Conservation (phyloP, 2,329 filamentous ascomycete species). For the Neospermospora avenae region DNA sequence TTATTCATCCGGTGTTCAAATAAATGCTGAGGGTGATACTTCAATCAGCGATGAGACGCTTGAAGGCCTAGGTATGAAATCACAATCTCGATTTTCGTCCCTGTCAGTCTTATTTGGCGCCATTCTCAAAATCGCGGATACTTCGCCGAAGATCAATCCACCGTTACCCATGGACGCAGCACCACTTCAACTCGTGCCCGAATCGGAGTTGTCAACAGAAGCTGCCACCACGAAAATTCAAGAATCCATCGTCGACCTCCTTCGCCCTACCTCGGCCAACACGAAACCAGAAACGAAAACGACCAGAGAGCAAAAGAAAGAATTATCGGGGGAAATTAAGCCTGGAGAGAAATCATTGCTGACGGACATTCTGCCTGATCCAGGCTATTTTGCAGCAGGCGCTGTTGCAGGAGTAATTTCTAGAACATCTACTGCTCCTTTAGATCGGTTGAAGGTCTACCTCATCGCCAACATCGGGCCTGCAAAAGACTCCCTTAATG, state of each 20-base stretch:
- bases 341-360: slow-evolving; percentile 30
- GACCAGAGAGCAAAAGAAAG: slow-evolving; percentile 5
- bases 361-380: slow-evolving; percentile 59
- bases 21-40: slow-evolving; percentile 93
- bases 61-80: slow-evolving; percentile 86
- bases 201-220: slow-evolving; percentile 9
- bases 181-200: neutral
- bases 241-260: slow-evolving; percentile 16
- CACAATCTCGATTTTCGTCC: slow-evolving; percentile 61
- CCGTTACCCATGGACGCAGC: neutral
- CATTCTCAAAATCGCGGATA: slow-evolving; percentile 62
- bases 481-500: slow-evolving; percentile 54
- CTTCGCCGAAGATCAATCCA: slow-evolving; percentile 30
- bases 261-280: slow-evolving; percentile 3
- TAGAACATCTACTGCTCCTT: slow-evolving; percentile 88
- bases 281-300: neutral
- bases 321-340: slow-evolving; percentile 18
- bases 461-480: slow-evolving; percentile 84
- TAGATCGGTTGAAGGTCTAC: slow-evolving; percentile 96
- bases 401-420: slow-evolving; percentile 92
- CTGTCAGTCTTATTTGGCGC: slow-evolving; percentile 72
- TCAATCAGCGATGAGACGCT: slow-evolving; percentile 86
- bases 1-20: slow-evolving; percentile 82
- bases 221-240: slow-evolving; percentile 4
- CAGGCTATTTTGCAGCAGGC: slow-evolving; percentile 95